A percentile compares a stretch with the other conserved stretches of the same genome.
These are phyloP conservation scores for Mallotus japonicus DNA, from an alignment of 441 rosid species.

Conservation along the genomic window DNA sequence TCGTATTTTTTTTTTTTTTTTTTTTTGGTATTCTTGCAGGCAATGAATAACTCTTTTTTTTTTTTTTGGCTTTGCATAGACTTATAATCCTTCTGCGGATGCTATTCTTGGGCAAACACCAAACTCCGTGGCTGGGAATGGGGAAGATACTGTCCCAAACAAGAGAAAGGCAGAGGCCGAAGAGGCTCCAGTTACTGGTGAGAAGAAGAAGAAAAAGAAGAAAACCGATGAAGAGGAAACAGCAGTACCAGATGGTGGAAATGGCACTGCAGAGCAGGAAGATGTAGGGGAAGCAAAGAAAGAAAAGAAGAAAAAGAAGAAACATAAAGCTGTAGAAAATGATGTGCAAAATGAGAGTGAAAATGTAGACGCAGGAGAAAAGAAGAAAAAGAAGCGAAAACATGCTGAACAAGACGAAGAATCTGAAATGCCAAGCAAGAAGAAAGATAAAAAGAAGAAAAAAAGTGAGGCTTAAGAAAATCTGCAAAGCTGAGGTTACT, in stretches of 20 bases:
- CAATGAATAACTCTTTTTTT: background rate
- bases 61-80: conserved; percentile 36
- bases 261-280: conserved; percentile 31
- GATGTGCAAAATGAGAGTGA: conserved; percentile 24
- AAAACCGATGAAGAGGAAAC: conserved; percentile 36
- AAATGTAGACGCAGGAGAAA: conserved; percentile 29
- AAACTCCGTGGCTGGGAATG: conserved; percentile 25
- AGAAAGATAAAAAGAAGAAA: conserved; percentile 60
- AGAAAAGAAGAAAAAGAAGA: conserved; percentile 63
- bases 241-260: conserved; percentile 23
- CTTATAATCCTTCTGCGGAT: conserved; percentile 77
- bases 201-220: conserved; percentile 29
- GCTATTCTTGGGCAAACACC: conserved; percentile 49
- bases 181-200: conserved; percentile 24
- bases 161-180: conserved; percentile 30
- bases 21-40: no score
- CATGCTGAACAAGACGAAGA: conserved; percentile 49
- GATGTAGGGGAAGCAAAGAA: conserved; percentile 30
- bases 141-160: conserved; percentile 31
- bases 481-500: background rate
- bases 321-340: conserved; percentile 29
- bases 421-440: conserved; percentile 42
- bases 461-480: conserved; percentile 36
- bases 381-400: conserved; percentile 64
- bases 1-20: background rate